Conservation (phyloP, 1,284 basidiomycete species). For the Pascua guehoae region DNA sequence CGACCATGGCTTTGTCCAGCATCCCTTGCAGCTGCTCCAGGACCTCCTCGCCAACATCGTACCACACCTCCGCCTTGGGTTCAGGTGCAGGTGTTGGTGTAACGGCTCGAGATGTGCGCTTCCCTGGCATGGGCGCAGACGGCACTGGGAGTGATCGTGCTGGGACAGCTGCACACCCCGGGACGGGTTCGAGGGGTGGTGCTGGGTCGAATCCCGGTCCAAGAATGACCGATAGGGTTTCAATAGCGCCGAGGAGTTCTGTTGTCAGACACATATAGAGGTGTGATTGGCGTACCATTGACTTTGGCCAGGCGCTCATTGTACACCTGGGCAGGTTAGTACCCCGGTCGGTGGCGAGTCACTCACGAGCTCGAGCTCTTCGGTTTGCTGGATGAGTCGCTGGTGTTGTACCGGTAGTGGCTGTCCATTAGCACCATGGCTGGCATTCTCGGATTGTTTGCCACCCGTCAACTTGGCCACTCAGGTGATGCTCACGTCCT, state of each 20-base stretch:
- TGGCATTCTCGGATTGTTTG: neutral
- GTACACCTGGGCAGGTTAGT: constrained; percentile 29
- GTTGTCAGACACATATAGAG: neutral
- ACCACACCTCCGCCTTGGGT: constrained; percentile 18
- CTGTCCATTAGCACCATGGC: constrained; percentile 10
- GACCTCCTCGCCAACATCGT: constrained; percentile 38
- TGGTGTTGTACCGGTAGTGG: constrained; percentile 37
- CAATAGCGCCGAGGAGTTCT: constrained; percentile 21
- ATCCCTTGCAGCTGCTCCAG: constrained; percentile 29
- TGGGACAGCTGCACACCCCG: constrained; percentile 12
- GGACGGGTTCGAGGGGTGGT: constrained; percentile 33
- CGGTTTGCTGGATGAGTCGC: constrained; percentile 29
- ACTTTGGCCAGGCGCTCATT: constrained; percentile 33
- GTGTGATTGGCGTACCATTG: constrained; percentile 21
- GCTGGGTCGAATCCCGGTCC: constrained; percentile 38
- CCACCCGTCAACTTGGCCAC: neutral
- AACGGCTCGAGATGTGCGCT: too few relatives aligned
- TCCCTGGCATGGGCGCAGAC: too few relatives aligned
- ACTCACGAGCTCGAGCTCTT: constrained; percentile 33
- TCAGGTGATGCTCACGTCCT: constrained; percentile 22
- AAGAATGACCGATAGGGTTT: constrained; percentile 33
- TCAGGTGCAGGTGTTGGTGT: neutral
- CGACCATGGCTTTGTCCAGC: constrained; percentile 29
- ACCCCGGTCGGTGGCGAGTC: neutral
- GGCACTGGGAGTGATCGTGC: neutral